phyloP scores from a whole-genome alignment of 352 stramenopile species.

The Aphanomyces stellatus region DNA sequence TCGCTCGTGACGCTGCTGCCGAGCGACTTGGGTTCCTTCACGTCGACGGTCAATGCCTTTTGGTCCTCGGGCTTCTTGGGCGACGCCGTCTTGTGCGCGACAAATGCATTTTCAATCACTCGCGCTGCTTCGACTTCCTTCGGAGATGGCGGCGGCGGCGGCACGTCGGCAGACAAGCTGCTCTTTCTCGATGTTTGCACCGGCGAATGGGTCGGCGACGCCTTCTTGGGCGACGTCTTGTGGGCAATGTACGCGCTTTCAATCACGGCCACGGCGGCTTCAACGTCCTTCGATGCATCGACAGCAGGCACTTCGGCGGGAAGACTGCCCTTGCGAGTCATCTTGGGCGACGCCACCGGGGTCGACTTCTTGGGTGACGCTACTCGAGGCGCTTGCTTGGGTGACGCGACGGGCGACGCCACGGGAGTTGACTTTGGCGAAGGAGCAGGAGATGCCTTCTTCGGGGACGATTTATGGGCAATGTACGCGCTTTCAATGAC shows the following conservation, averaged over 20 bases:
- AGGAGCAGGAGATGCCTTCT: not conserved
- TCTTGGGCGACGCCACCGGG: not conserved
- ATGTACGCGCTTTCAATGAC: constrained; percentile 11
- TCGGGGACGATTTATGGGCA: not conserved
- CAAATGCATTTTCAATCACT: not conserved
- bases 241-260: constrained; percentile 6
- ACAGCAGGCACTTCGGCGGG: not conserved
- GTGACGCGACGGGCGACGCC: not conserved
- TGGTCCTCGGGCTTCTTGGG: not conserved
- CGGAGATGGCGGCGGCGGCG: not conserved
- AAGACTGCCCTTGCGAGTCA: constrained; percentile 8
- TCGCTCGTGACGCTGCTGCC: constrained; percentile 8
- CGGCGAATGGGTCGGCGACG: not conserved
- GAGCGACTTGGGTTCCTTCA: not conserved
- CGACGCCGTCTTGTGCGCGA: not conserved
- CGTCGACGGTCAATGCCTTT: not conserved
- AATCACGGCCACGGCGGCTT: not conserved
- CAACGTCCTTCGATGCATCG: not conserved
- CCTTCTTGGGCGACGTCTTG: not conserved
- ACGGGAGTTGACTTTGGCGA: not conserved
- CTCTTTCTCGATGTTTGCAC: not conserved
- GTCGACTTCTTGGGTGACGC: not conserved
- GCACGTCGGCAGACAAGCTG: not conserved
- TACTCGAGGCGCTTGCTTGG: not conserved
- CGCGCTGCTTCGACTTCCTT: not conserved